Percentiles rank a stretch among this genome's conserved stretches.
Conservation (phyloP, 148 eudicot genomes). For the Silene uniflora region DNA sequence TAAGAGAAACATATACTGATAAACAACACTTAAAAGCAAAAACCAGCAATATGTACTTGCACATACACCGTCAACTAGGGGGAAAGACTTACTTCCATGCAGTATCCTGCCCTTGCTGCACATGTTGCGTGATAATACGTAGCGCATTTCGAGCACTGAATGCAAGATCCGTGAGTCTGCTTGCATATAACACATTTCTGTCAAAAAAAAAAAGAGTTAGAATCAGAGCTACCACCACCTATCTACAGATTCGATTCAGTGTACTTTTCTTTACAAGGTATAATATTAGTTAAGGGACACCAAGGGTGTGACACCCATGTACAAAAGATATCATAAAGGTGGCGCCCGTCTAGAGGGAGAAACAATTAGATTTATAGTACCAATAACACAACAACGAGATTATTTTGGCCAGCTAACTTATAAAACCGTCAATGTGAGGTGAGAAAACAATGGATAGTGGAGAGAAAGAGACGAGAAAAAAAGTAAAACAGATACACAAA, state of each 20-base stretch:
- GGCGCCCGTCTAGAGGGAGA: too few relatives aligned
- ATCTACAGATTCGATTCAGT: neutral
- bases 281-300: too few relatives aligned
- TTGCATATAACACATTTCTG: conserved; percentile 82
- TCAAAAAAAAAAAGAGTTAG: conserved; percentile 21
- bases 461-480: neutral
- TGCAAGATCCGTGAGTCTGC: conserved; percentile 92
- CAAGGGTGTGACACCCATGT: too few relatives aligned
- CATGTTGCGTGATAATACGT: conserved; percentile 87
- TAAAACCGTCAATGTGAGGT: neutral
- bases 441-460: neutral
- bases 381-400: neutral
- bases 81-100: conserved; percentile 74
- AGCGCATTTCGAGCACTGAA: conserved; percentile 85
- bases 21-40: neutral
- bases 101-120: conserved; percentile 88
- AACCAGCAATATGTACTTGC: neutral
- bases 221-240: neutral
- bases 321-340: too few relatives aligned
- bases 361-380: neutral
- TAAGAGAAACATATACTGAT: neutral
- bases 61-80: neutral
- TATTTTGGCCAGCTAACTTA: neutral
- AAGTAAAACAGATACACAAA: neutral
- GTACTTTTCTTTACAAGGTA: too few relatives aligned